Evolutionary conservation across 2,329 filamentous ascomycete species (phyloP), one percentile per base, ranked within the genome.

Genomic region (Alternaria atra): DNA sequence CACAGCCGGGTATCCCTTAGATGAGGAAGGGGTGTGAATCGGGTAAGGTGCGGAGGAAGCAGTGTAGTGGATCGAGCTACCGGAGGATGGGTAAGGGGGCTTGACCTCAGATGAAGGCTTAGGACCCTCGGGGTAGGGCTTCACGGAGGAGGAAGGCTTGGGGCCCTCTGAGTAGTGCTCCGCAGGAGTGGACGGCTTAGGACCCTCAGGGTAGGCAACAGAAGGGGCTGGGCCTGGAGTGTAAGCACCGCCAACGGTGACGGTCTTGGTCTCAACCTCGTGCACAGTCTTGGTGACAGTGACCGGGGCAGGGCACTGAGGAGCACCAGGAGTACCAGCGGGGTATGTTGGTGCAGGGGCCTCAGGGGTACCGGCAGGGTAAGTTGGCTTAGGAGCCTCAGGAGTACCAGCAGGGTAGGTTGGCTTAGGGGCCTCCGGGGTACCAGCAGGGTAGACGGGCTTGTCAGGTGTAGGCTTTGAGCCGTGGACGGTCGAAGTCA

Each of bases 401-500:
- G 54, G 54, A 2, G 29, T 48, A 4, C 39, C 32, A 1, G 32
- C 35, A 17, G 43, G 9, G 51, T 54, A 32, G 10, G 43, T 34
- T 7, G 27, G 55, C 32, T 57, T 30, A 5, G 46, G 46, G 20
- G 46, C 34, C 13, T 32, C 17, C 15, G 48, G 40, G 23, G 55
- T 23, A 44, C 30, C 17, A 37, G 43, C 48, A 43, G 50, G 43
- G 20, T 64, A 58, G 34, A 59, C 52, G 20, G 53, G 53, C 13
- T 43, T 46, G 52, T 34, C 58, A 32, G 34, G 15, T 15, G 63
- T 69, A 50, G 65, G 59, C 60, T 61, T 58, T 12, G 69, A 65
- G 40, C 64, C 64, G 47, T 69, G 64, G 43, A 75, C 75, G 30
- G 70, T 70, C 40, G 74, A 74, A 23, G 71, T 70, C 50, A 73